Conservation (phyloP, 75 land plant genomes). For the Pinus albicaulis region DNA sequence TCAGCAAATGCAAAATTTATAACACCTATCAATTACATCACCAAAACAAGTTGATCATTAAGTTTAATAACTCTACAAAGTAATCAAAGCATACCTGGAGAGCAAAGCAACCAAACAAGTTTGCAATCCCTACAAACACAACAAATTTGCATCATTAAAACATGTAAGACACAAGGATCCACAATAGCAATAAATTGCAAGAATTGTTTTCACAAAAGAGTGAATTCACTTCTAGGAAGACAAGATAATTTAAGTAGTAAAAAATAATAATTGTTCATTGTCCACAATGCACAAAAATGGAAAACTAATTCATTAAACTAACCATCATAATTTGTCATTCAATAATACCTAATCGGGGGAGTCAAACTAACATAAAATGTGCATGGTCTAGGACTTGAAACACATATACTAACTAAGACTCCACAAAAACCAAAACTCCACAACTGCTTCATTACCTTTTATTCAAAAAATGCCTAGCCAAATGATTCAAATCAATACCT, state of each 20-base stretch:
- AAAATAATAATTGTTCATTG: neutral
- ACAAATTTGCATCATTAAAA: constrained; percentile 5
- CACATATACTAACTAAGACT: neutral
- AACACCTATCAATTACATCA: constrained; percentile 35
- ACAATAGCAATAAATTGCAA: neutral
- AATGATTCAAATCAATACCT: neutral
- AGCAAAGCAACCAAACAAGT: neutral
- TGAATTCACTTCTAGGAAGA: neutral
- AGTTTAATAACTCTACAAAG: constrained; percentile 81
- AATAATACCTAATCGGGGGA: neutral
- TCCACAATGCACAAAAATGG: neutral
- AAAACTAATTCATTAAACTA: neutral
- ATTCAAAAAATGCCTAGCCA: neutral
- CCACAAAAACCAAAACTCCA: neutral
- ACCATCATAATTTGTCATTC: neutral
- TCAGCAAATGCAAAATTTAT: neutral
- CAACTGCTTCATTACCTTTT: neutral
- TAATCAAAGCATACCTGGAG: neutral
- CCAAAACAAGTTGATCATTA: constrained; percentile 85
- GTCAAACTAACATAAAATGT: neutral
- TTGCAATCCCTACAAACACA: neutral
- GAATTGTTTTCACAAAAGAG: neutral
- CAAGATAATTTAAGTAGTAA: neutral
- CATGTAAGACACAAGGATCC: neutral
- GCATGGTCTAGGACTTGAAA: neutral